These are phyloP conservation scores for Hypomontagnella submonticulosa DNA, from an alignment of 495 filamentous ascomycete species.

Conservation along the genomic window DNA sequence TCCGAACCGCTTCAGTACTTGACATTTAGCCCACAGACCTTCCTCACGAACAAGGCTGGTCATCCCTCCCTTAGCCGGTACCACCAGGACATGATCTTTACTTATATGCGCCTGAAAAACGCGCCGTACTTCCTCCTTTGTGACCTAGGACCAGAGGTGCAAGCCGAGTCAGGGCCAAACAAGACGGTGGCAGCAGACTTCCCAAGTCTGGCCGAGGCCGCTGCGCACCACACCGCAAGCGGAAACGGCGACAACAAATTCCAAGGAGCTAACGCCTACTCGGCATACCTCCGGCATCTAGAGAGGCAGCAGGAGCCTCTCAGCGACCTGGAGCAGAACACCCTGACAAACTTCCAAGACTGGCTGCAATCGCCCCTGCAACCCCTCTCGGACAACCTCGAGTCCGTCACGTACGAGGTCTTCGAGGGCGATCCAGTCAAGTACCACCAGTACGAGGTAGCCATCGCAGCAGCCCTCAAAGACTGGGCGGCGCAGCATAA, in stretches of 20 bases:
- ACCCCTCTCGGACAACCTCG: constrained; percentile 93
- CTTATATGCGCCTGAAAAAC: constrained; percentile 83
- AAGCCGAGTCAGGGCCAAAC: constrained; percentile 29
- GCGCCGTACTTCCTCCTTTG: constrained; percentile 83
- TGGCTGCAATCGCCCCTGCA: constrained; percentile 95
- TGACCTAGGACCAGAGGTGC: constrained; percentile 73
- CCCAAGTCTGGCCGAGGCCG: constrained; percentile 73
- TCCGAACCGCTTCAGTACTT: constrained; percentile 89
- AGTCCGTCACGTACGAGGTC: constrained; percentile 97
- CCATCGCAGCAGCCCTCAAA: constrained; percentile 81
- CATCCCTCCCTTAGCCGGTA: constrained; percentile 83
- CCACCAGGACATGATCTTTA: constrained; percentile 81
- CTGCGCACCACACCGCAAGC: constrained; percentile 50
- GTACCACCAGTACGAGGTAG: constrained; percentile 93
- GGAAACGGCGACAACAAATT: constrained; percentile 38
- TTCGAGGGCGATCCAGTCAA: constrained; percentile 99
- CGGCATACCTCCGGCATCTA: constrained; percentile 84
- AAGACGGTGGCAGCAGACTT: constrained; percentile 61
- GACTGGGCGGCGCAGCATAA: constrained; percentile 80
- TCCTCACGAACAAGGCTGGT: constrained; percentile 80
- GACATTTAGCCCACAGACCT: constrained; percentile 71
- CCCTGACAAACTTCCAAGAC: constrained; percentile 73
- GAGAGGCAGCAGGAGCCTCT: constrained; percentile 81
- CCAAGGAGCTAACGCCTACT: constrained; percentile 62
- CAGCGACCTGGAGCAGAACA: constrained; percentile 57